Evolutionary conservation across 169 alveolate genomes (phyloP).

Genomic region (Cyclospora cayetanensis): DNA sequence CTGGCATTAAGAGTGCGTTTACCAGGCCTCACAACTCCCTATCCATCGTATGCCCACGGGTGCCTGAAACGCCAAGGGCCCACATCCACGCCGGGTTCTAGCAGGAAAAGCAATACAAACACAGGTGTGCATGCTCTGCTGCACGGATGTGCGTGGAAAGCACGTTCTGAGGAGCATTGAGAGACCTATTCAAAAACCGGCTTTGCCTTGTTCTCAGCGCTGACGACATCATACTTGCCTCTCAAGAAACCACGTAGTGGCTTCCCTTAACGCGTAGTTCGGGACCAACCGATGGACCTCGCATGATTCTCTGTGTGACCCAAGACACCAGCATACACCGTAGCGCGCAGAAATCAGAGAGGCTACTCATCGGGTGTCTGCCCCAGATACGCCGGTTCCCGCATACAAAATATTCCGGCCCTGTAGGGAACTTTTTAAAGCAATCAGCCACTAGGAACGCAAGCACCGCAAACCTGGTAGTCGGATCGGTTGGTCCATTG

Average conservation of each 20-base stretch:
- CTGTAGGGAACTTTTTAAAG: no score
- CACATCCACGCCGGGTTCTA: neutral
- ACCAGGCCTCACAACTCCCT: no score
- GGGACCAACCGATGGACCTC: slow-evolving; percentile 76
- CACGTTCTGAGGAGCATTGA: no score
- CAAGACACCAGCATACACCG: no score
- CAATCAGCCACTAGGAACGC: no score
- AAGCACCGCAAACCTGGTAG: slow-evolving; percentile 74
- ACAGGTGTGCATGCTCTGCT: neutral
- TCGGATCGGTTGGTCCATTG: slow-evolving; percentile 87
- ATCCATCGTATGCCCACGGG: slow-evolving; percentile 63
- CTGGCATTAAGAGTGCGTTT: no score
- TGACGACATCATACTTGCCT: slow-evolving; percentile 67
- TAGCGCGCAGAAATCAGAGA: no score
- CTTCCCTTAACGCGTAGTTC: slow-evolving; percentile 86
- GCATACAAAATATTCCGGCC: no score
- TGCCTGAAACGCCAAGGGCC: neutral
- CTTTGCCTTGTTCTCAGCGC: no score
- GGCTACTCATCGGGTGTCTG: no score
- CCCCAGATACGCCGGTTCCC: no score
- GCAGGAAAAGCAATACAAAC: neutral
- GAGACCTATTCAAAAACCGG: no score
- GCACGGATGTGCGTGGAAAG: neutral
- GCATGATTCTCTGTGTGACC: slow-evolving; percentile 83
- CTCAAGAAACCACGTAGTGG: slow-evolving; percentile 81